phyloP scores from a whole-genome alignment of 805 yeast genomes.

The Starmerella bombi region DNA sequence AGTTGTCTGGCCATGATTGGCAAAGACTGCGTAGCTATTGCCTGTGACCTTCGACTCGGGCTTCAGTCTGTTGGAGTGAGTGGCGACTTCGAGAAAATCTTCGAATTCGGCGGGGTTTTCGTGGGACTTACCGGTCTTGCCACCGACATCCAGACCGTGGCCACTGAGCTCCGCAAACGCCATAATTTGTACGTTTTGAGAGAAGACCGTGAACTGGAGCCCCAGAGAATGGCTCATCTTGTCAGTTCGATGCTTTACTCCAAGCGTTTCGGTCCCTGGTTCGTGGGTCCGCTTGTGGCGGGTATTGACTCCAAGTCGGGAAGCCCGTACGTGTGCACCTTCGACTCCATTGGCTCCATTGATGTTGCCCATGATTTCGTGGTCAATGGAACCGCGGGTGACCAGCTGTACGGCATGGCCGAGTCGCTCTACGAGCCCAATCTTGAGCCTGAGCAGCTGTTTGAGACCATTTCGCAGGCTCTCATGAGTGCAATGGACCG shows the following conservation, averaged over 20 bases:
- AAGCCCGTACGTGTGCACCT: constrained; percentile 86
- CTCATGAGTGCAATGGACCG: constrained; percentile 89
- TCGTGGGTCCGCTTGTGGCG: constrained; percentile 92
- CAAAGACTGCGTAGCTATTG: constrained; percentile 95
- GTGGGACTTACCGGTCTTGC: constrained; percentile 93
- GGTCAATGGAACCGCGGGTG: constrained; percentile 93
- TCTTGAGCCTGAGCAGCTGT: constrained; percentile 85
- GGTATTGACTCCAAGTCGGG: constrained; percentile 74
- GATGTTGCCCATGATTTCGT: constrained; percentile 90
- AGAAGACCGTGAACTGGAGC: constrained; percentile 87
- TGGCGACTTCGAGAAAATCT: constrained; percentile 85
- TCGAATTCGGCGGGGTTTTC: constrained; percentile 62
- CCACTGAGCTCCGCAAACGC: constrained; percentile 66
- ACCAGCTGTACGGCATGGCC: constrained; percentile 97
- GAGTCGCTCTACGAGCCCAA: constrained; percentile 90
- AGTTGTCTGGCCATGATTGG: constrained; percentile 98
- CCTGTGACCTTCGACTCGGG: constrained; percentile 88
- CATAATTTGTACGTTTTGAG: constrained; percentile 78
- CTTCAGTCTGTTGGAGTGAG: constrained; percentile 85
- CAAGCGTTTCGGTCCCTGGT: constrained; percentile 84
- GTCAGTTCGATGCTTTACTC: constrained; percentile 84
- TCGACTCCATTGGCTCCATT: constrained; percentile 92
- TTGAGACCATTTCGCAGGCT: constrained; percentile 91
- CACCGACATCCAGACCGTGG: constrained; percentile 76
- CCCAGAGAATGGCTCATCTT: constrained; percentile 82